Base-by-base conservation (phyloP, 2,329 filamentous ascomycete genomes). In the Plectosphaerella plurivora region DNA sequence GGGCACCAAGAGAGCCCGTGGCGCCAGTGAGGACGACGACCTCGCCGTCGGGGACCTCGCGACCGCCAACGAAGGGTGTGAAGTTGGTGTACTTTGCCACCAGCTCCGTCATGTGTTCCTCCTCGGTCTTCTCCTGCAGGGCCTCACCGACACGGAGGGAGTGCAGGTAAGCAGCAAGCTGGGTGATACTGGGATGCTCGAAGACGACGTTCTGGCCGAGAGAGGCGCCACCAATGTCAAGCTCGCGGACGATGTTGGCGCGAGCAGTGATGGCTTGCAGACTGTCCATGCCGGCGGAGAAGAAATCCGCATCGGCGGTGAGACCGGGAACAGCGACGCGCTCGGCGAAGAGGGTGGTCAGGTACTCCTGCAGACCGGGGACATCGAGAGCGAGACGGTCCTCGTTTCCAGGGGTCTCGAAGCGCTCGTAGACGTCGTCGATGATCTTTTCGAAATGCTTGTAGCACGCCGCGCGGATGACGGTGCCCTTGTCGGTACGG, bases 1-100 rank as follows among this genome's bases (percentile, higher is more conserved):
- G 80, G 0, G 80, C 76, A 4, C 84, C 84, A 0, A 87, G 68
- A 5, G 79, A 80, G 1, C 84, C 84, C 0, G 84, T 87, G 0
- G 76, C 76, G 9, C 84, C 84, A 2, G 83, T 86, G 9, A 87
- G 65, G 12, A 84, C 65, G 25, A 69, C 63, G 14, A 65, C 58
- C 33, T 69, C 65, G 18, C 63, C 61, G 1, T 64, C 62, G 0
- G 68, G 65, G 2, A 45, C 45, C 0, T 52, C 33, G 6, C 45
- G 52, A 5, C 64, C 65, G 12, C 60, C 50, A 1, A 52, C 25
- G 15, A 64, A 62, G 1, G 53, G 47, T 12, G 55, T 51, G 6
- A 74, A 72, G 0, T 60, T 51, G 2, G 68, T 70, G 51, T 73
- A 74, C 53, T 72, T 73, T 6, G 61, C 57, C 3, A 74, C 61